Base-by-base conservation (phyloP, 2,329 filamentous ascomycete genomes). In the Pestalotiopsis sp. region DNA sequence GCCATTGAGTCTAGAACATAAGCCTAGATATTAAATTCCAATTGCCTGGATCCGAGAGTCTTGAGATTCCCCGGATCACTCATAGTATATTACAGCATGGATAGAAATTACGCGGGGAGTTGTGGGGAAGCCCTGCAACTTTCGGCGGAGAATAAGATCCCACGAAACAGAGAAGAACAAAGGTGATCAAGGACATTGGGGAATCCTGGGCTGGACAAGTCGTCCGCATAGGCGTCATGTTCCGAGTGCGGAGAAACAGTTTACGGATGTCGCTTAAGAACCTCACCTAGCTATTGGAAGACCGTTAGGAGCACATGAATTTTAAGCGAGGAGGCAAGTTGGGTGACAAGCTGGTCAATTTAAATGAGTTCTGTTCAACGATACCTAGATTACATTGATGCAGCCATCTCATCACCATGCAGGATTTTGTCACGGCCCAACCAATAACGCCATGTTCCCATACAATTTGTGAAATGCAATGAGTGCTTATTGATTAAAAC, bases 81-180 rank as follows among this genome's bases (percentile, higher is more conserved):
- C 31, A 36, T 9, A 36, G 23, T 31, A 41, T 55, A 58, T n/a
- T 49, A n/a, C n/a, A 27, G 36, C 36, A 25, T 64, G 36, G 61
- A 23, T 20, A n/a, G 31, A 36, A 9, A 25, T 64, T 49, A 13
- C 64, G 67, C 62, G 67, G 67, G 67, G 27, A 62, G 25, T 7
- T 66, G 49, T 60, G 45, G 55, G 57, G 55, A 61, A 25, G 36
- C 25, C 13, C 31, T 49, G 60, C 57, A 57, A 57, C 63, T 61
- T 59, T 20, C 62, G 7, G 64, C 67, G 67, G 67, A 66, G 41
- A 41, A 66, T 66, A 27, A 38, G 41, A 55, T 66, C 61, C 67
- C 67, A 68, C 67, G 67, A 68, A 68, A 66, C 67, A 66, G 39
- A 66, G 38, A 39, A 36, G 23, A 31, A 25, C 13, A 27, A 25